Evolutionary conservation across 306 rosid genomes (phyloP), one percentile per base, ranked within the genome.

Genomic region (Ochetophila trinervis): DNA sequence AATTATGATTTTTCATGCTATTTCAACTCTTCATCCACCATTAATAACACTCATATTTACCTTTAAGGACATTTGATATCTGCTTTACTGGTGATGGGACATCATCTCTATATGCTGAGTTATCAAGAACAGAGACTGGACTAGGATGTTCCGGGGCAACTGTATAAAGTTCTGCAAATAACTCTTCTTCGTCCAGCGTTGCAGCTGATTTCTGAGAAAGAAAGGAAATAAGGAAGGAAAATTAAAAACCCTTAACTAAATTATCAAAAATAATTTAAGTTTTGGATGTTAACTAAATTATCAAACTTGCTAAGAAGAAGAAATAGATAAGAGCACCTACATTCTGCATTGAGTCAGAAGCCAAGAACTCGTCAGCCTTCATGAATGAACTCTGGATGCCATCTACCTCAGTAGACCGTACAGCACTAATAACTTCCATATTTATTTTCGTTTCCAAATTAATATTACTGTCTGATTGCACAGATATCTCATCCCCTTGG

Each of bases 51-150:
- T 59, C 6, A 65, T 78, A 64, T 69, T 64, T 78, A 92, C 98
- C 98, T 80, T 73, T 65, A 55, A 78, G 85, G 69, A 77, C 57
- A 62, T 60, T 74, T 36, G 80, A 32, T 53, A 70, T 79, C 79
- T 80, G 88, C 80, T 67, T 85, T 27, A 75, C 76, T 1, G 89
- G 95, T 59, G 90, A 91, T 34, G 71, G 60, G 19, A 27, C 80
- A 61, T 87, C 86, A 42, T 88, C 91, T 75, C 86, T 76, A 63
- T 87, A 88, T 52, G 76, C 79, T 2, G 84, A 78, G 66, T 55
- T 74, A 75, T 91, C 95, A 21, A 91, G 98, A 54, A 91, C 92
- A 2, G 98, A 88, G 56, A 83, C 78, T 22, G 96, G 95, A 74
- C 98, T 89, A 2, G 92, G 87, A 77, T 89, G 90, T 67, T 88